Evolutionary conservation across 345 rosid species (phyloP), one percentile per base, ranked within the genome.

Genomic region (Viola odorata): DNA sequence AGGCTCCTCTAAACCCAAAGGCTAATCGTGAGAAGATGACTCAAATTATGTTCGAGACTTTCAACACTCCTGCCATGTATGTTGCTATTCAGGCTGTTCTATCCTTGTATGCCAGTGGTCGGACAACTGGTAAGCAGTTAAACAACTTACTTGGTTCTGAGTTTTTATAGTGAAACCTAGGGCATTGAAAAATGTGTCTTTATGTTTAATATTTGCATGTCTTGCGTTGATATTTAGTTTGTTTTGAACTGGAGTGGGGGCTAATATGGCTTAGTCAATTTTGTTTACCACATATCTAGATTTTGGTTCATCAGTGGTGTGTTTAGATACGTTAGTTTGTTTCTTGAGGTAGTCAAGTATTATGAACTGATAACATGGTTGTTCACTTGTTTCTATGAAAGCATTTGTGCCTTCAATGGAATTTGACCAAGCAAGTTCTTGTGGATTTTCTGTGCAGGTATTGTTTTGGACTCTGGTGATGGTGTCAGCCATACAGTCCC

Each of bases 1-100:
- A 91, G 64, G 97, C 97, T 59, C 97, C 97, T 60, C 82, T 91
- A 59, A 91, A 87, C 69, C 97, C 97, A n/a, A 91, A 91, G 76
- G 97, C 97, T 58, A 91, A 91, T 62, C 95, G 96, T 69, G 97
- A 91, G 81, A 91, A 91, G 32, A 23, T 23, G 32, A 23, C 32
- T 23, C 32, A 23, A 23, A 23, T 23, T 23, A 23, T 23, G 32
- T 23, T 23, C 2, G 32, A 23, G 32, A 23, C 32, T 23, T 23
- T 23, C 32, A 23, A 23, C 32, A 23, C 32, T 23, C 32, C 32
- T 23, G 32, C 32, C 32, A 23, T 23, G 32, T 23, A 23, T 23
- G 32, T 23, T 23, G 32, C 32, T 23, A 23, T 23, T 23, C 32
- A 23, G 32, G 32, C 32, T 23, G 32, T 23, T 23, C 85, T 91